A percentile compares a stretch with the other conserved stretches of the same genome.
These are phyloP conservation scores for Leccinum sublutescens DNA, from an alignment of 768 basidiomycete species.

Conservation along the genomic window DNA sequence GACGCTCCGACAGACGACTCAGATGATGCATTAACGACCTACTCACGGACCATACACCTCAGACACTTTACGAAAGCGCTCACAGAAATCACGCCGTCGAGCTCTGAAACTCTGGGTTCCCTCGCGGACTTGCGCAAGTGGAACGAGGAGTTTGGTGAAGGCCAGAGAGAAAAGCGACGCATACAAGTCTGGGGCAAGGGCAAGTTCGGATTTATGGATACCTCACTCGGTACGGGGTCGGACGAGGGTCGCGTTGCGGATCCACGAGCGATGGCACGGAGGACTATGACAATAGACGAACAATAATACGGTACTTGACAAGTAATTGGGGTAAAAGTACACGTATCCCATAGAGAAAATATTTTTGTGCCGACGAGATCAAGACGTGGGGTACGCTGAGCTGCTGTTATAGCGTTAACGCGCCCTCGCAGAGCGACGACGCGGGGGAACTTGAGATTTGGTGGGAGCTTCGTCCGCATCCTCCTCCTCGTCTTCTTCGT, in stretches of 20 bases:
- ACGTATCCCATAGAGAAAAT: conserved; percentile 10
- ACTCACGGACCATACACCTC: conserved; percentile 43
- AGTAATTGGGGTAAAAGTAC: conserved; percentile 13
- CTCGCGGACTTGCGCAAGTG: conserved; percentile 77
- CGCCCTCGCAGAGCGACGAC: conserved; percentile 21
- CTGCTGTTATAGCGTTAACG: conserved; percentile 8
- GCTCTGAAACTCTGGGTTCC: conserved; percentile 76
- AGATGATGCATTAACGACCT: conserved; percentile 7
- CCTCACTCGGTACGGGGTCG: conserved; percentile 27
- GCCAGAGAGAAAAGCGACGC: conserved; percentile 60
- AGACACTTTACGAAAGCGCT: conserved; percentile 83
- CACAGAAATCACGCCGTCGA: conserved; percentile 86
- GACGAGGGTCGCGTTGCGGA: conserved; percentile 46
- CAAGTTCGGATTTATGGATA: conserved; percentile 78
- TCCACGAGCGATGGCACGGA: conserved; percentile 16
- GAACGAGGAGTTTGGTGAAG: conserved; percentile 95
- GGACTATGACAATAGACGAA: conserved; percentile 24
- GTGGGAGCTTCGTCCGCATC: conserved; percentile 25
- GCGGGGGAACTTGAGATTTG: conserved; percentile 15
- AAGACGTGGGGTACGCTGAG: background rate
- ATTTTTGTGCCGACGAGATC: background rate
- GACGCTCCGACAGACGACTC: background rate
- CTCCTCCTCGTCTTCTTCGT: conserved; percentile 43
- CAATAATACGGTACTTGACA: conserved; percentile 23
- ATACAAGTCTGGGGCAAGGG: conserved; percentile 85